Percentiles rank a stretch among this genome's conserved stretches.
Conservation (phyloP, 2,329 filamentous ascomycete species). For the Eutypella sp. region DNA sequence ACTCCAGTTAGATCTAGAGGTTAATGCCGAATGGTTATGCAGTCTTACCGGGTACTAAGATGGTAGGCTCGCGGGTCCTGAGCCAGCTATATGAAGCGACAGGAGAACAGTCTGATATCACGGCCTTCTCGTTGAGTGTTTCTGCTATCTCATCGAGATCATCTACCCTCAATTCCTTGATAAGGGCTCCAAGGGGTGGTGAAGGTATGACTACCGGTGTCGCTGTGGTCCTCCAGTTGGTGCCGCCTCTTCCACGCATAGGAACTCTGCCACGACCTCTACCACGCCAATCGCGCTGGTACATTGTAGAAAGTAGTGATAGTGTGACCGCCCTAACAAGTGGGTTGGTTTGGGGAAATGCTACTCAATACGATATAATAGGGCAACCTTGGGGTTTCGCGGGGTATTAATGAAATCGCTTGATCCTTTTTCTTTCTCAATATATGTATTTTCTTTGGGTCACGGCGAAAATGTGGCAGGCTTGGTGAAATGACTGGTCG, state of each 20-base stretch:
- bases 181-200: conserved; percentile 3
- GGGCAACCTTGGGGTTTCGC: too few species aligned
- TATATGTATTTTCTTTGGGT: too few species aligned
- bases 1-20: neutral
- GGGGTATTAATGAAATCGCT: too few species aligned
- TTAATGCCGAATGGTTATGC: neutral
- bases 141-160: neutral
- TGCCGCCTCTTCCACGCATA: neutral
- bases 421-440: too few species aligned
- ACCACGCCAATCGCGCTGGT: too few species aligned
- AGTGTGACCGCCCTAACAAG: too few species aligned
- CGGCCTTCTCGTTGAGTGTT: neutral
- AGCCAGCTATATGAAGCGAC: conserved; percentile 36
- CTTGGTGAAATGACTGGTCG: too few species aligned
- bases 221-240: neutral
- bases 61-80: conserved; percentile 16
- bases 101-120: conserved; percentile 3
- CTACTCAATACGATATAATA: too few species aligned
- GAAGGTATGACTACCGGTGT: neutral
- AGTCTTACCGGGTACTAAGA: conserved; percentile 29
- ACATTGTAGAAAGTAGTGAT: too few species aligned
- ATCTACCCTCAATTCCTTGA: neutral
- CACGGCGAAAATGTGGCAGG: too few species aligned
- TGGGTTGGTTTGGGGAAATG: too few species aligned
- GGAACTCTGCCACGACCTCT: neutral